Evolutionary conservation across 805 yeast genomes (phyloP).

Genomic region (Candida ascalaphidarum): DNA sequence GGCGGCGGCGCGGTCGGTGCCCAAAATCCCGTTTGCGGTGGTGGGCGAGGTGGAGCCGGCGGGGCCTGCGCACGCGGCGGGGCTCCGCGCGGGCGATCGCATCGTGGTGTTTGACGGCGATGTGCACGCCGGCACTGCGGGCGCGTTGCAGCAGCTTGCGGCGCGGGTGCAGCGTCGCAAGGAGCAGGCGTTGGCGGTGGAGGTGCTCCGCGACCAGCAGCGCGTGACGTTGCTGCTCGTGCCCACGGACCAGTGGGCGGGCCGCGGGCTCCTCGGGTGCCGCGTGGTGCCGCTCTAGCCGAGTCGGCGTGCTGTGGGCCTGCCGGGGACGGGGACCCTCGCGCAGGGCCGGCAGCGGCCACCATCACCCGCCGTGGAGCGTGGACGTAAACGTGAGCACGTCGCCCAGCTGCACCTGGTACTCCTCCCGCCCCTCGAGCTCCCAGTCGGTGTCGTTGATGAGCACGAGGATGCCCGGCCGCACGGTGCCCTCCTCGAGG

Average conservation of each 20-base stretch:
- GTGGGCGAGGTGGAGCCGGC: slow-evolving; percentile 39
- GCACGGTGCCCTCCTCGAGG: slow-evolving; percentile 69
- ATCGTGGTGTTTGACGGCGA: slow-evolving; percentile 43
- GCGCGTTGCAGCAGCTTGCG: slow-evolving; percentile 38
- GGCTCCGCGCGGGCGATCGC: slow-evolving; percentile 47
- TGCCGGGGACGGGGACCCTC: too few species aligned
- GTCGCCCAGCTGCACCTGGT: slow-evolving; percentile 70
- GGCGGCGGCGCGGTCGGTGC: neutral
- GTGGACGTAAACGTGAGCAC: slow-evolving; percentile 84
- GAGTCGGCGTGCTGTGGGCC: too few species aligned
- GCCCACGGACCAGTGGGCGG: slow-evolving; percentile 54
- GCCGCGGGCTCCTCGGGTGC: slow-evolving; percentile 66
- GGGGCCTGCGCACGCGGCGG: slow-evolving; percentile 51
- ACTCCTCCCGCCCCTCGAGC: slow-evolving; percentile 79
- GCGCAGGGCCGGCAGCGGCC: neutral
- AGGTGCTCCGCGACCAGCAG: slow-evolving; percentile 20
- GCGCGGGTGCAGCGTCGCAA: slow-evolving; percentile 31
- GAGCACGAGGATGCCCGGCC: slow-evolving; percentile 89
- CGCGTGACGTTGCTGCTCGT: slow-evolving; percentile 11
- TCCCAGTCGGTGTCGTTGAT: slow-evolving; percentile 98
- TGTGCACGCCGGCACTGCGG: slow-evolving; percentile 49
- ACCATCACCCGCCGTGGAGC: slow-evolving; percentile 85
- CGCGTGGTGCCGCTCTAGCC: slow-evolving; percentile 36
- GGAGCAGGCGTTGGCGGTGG: slow-evolving; percentile 16
- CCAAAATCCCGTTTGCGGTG: slow-evolving; percentile 41